phyloP scores from a whole-genome alignment of 2,329 filamentous ascomycete genomes.

The Teratosphaeria pseudoeucalypti region DNA sequence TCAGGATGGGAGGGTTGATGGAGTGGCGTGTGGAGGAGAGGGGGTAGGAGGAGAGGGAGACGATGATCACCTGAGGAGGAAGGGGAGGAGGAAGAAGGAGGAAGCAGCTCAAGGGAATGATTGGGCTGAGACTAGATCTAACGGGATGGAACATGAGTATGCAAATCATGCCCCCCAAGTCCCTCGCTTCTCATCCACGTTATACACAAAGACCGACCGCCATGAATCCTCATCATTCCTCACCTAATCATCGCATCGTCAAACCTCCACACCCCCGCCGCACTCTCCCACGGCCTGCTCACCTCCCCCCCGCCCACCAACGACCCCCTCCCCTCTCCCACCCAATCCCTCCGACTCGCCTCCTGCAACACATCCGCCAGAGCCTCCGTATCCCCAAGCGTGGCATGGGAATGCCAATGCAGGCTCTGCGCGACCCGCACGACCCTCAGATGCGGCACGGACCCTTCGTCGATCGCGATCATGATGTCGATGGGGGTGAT shows the following conservation, averaged over 20 bases:
- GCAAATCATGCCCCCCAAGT: too few species aligned
- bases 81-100: too few species aligned
- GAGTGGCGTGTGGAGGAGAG: too few species aligned
- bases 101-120: too few species aligned
- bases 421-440: slow-evolving; percentile 29
- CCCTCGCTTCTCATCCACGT: neutral
- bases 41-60: too few species aligned
- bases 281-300: slow-evolving; percentile 2
- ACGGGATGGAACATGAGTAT: too few species aligned
- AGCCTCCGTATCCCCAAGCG: slow-evolving; percentile 28
- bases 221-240: neutral
- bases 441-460: slow-evolving; percentile 29
- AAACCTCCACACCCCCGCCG: slow-evolving; percentile 17
- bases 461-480: slow-evolving; percentile 31
- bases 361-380: slow-evolving; percentile 29
- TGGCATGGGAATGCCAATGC: slow-evolving; percentile 28
- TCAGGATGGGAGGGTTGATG: too few species aligned
- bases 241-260: slow-evolving; percentile 8
- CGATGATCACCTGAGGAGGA: too few species aligned
- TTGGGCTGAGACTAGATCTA: too few species aligned
- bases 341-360: slow-evolving; percentile 29
- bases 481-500: slow-evolving; percentile 34
- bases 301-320: slow-evolving; percentile 3
- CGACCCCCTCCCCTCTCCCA: slow-evolving; percentile 1
- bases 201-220: neutral